Percentiles rank a stretch among this genome's conserved stretches.
Evolutionary conservation across 257 asterid species (phyloP).

Genomic region (Ajuga chamaepitys): DNA sequence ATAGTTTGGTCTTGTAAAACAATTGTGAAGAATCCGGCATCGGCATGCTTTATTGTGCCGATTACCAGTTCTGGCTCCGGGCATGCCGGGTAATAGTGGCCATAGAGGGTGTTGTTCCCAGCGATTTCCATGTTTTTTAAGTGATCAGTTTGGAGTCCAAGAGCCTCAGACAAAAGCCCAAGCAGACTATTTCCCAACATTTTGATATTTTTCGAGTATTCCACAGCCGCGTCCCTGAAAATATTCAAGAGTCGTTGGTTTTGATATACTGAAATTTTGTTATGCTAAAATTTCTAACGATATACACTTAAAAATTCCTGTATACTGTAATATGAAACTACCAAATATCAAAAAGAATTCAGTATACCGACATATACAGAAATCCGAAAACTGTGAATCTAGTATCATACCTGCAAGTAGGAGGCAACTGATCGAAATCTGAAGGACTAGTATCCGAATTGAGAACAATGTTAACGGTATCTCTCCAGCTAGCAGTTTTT

Average conservation of each 20-base stretch:
- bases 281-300: too few species aligned
- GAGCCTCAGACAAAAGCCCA: constrained; percentile 19
- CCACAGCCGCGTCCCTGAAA: constrained; percentile 19
- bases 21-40: constrained; percentile 31
- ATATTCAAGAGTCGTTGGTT: too few species aligned
- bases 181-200: constrained; percentile 11
- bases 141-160: constrained; percentile 19
- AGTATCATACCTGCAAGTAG: constrained; percentile 47
- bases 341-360: too few species aligned
- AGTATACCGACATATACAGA: too few species aligned
- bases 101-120: constrained; percentile 15
- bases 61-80: constrained; percentile 31
- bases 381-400: too few species aligned
- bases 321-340: too few species aligned
- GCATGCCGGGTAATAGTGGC: constrained; percentile 37
- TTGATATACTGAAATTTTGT: too few species aligned
- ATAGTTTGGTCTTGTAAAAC: constrained; percentile 23
- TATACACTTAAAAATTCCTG: too few species aligned
- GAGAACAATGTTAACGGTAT: constrained; percentile 25
- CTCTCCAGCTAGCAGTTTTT: constrained; percentile 54
- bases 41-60: constrained; percentile 28
- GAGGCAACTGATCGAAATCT: constrained; percentile 50
- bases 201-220: constrained; percentile 22
- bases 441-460: background rate
- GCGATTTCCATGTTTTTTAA: constrained; percentile 27